These are phyloP conservation scores for Diaporthe ilicicola DNA, from an alignment of 2,329 filamentous ascomycete genomes.

Conservation along the genomic window DNA sequence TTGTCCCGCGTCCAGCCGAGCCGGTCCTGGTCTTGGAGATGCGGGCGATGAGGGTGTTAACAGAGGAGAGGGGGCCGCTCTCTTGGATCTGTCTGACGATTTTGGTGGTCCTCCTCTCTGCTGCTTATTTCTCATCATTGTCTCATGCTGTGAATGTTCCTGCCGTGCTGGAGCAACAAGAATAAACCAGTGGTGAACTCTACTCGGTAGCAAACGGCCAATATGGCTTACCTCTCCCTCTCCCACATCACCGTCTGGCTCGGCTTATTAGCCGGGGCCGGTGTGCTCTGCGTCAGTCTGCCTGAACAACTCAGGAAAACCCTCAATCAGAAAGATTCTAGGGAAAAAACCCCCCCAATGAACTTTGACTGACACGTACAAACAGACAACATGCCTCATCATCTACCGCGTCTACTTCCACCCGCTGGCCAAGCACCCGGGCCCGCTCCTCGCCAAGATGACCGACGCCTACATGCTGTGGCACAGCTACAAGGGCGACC, in stretches of 20 bases:
- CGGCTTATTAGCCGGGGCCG: conserved; percentile 46
- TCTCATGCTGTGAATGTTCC: background rate
- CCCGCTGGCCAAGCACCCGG: conserved; percentile 71
- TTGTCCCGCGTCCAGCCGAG: conserved; percentile 34
- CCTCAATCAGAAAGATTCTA: background rate
- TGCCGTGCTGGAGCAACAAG: background rate
- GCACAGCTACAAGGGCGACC: conserved; percentile 77
- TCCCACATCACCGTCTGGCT: conserved; percentile 52
- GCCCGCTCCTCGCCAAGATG: conserved; percentile 69
- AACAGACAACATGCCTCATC: conserved; percentile 51
- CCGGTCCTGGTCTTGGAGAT: background rate
- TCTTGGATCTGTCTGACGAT: background rate
- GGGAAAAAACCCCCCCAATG: background rate
- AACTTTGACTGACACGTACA: conserved; percentile 2
- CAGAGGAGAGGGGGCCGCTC: conserved; percentile 20
- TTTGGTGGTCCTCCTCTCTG: too few relatives aligned
- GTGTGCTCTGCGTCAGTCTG: conserved; percentile 53
- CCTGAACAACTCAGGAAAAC: conserved; percentile 18
- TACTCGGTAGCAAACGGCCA: background rate
- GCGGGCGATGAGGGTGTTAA: background rate
- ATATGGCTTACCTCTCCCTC: conserved; percentile 39
- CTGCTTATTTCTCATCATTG: background rate
- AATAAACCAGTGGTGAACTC: background rate
- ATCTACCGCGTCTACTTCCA: conserved; percentile 70
- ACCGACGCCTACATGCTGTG: conserved; percentile 74